Percentiles rank a stretch among this genome's conserved stretches.
phyloP scores from a whole-genome alignment of 2,329 filamentous ascomycete genomes.

The Mollisiaceae sp. region DNA sequence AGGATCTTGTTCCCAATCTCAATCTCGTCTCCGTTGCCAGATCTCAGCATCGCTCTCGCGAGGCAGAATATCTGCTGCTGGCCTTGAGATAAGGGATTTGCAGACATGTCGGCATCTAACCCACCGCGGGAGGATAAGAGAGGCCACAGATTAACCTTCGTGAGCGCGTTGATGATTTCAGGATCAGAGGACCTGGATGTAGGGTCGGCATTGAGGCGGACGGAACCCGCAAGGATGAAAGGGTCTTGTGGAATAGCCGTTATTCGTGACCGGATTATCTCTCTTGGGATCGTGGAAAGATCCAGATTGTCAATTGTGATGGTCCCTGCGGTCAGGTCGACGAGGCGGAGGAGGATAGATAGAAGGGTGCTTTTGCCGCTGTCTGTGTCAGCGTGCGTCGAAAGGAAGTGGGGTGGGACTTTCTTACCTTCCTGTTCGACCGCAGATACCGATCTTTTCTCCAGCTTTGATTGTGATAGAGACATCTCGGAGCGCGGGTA shows the following conservation, averaged over 20 bases:
- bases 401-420: slow-evolving; percentile 40
- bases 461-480: slow-evolving; percentile 52
- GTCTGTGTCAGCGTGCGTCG: slow-evolving; percentile 43
- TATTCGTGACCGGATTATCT: slow-evolving; percentile 48
- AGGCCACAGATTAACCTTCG: slow-evolving; percentile 64
- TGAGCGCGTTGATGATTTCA: slow-evolving; percentile 81
- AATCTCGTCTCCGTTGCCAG: slow-evolving; percentile 10
- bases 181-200: slow-evolving; percentile 49
- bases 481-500: slow-evolving; percentile 37
- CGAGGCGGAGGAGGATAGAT: slow-evolving; percentile 71
- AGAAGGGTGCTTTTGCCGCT: slow-evolving; percentile 57
- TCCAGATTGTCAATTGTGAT: slow-evolving; percentile 51
- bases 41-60: slow-evolving; percentile 49
- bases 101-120: slow-evolving; percentile 26
- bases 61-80: slow-evolving; percentile 56
- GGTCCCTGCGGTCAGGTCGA: slow-evolving; percentile 75
- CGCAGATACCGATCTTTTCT: slow-evolving; percentile 57
- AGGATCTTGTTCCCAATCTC: slow-evolving; percentile 38
- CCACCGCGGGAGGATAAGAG: slow-evolving; percentile 49
- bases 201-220: slow-evolving; percentile 48
- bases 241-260: slow-evolving; percentile 51
- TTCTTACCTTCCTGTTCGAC: slow-evolving; percentile 46
- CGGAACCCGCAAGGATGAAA: slow-evolving; percentile 46
- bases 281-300: slow-evolving; percentile 46
- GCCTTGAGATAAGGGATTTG: slow-evolving; percentile 48